Evolutionary conservation across 805 yeast species (phyloP), one percentile per base, ranked within the genome.

Genomic region (Helenozyma rhizophorensis): DNA sequence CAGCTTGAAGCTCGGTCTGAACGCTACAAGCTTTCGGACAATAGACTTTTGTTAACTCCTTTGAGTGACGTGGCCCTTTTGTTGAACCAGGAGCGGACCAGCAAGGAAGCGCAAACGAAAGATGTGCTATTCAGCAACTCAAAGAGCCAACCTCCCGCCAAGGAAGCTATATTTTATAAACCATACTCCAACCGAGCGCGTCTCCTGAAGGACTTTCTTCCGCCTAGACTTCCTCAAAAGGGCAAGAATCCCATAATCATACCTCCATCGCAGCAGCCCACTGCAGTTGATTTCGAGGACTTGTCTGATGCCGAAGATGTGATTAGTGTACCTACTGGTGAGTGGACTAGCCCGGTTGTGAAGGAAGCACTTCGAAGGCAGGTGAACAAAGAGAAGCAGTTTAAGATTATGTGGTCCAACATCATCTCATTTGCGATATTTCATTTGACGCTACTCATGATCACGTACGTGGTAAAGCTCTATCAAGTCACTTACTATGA

Each of bases 331-430:
- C 31, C 37, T 8, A 27, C 50, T 2, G 50, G 51, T 7, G 64
- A 60, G 19, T 62, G 71, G 70, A 46, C 48, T 9, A 60, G 58
- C 39, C 74, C 76, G 2, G 58, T 67, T 28, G 62, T 74, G 37
- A 54, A 53, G 30, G 51, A 61, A 23, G 79, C 79, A 1, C 51
- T 72, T 32, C 28, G 54, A 4, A 47, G 79, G 22, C 74, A 72
- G 37, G 57, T 63, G 2, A 67, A 69, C 42, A 60, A 60, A 37
- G 71, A 69, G 32, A 24, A 43, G 5, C 65, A 64, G 40, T 45
- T 60, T 24, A 56, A 56, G 25, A 54, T 45, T n/a, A 36, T 68
- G 6, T 32, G 65, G 16, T 41, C 43, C 9, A 57, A 51, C 33
- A 34, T 62, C 0, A 28, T 67, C 3, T 34, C 47, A 6, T 32